These are phyloP conservation scores for Solanum habrochaites DNA, from an alignment of 257 asterid genomes.

Conservation along the genomic window DNA sequence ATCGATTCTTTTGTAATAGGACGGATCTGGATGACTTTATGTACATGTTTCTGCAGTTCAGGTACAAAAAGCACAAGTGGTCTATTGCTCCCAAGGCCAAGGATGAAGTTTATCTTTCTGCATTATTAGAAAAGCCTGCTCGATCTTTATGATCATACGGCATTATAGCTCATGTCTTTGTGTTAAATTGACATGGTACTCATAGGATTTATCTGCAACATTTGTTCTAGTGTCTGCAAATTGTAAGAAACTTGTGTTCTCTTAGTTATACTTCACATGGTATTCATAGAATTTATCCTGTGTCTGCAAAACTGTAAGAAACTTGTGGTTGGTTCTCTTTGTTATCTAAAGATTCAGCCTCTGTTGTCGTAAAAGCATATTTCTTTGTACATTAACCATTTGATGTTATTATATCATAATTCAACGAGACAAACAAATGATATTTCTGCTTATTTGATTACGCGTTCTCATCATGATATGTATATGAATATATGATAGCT, in stretches of 20 bases:
- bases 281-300: neutral
- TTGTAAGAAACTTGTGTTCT: neutral
- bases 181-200: neutral
- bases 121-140: slow-evolving; percentile 79
- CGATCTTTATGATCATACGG: slow-evolving; percentile 37
- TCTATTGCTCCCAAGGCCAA: slow-evolving; percentile 59
- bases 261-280: neutral
- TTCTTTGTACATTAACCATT: neutral
- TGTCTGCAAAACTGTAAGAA: neutral
- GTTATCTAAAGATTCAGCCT: neutral
- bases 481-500: no score
- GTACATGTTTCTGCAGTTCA: slow-evolving; percentile 88
- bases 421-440: neutral
- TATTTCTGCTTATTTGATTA: neutral
- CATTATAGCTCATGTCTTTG: neutral
- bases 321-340: neutral
- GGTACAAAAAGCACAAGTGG: slow-evolving; percentile 84
- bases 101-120: slow-evolving; percentile 77
- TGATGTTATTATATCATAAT: neutral
- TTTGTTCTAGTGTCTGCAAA: neutral
- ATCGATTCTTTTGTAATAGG: slow-evolving; percentile 69
- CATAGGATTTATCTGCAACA: neutral
- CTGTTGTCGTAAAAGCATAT: neutral
- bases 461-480: no score
- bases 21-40: slow-evolving; percentile 67